A percentile compares a stretch with the other conserved stretches of the same genome.
These are phyloP conservation scores for Penicillium nordicum DNA, from an alignment of 2,329 filamentous ascomycete species.

Conservation along the genomic window DNA sequence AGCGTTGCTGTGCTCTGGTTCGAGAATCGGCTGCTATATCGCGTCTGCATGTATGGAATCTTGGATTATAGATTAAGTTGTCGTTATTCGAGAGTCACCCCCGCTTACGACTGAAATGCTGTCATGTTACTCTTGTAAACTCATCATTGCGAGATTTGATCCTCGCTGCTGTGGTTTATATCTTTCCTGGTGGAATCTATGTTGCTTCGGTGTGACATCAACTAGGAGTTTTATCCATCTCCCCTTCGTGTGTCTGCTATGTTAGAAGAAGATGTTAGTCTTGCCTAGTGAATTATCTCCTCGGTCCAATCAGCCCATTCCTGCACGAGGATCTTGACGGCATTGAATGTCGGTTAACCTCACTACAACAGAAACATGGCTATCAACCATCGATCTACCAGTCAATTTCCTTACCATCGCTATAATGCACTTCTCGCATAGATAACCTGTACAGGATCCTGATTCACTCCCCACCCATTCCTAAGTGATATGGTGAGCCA, in stretches of 20 bases:
- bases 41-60: neutral
- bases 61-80: neutral
- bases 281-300: neutral
- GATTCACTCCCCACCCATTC: neutral
- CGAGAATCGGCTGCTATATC: neutral
- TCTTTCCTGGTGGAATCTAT: neutral
- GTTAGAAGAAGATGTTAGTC: neutral
- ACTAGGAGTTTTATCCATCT: neutral
- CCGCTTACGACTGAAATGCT: constrained; percentile 13
- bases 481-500: neutral
- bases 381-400: neutral
- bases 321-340: no score
- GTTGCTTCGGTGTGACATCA: neutral
- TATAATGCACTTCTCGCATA: neutral
- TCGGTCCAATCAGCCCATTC: neutral
- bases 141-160: neutral
- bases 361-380: neutral
- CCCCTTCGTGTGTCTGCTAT: neutral
- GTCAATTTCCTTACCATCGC: neutral
- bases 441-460: neutral
- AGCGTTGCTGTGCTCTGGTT: constrained; percentile 19
- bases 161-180: neutral
- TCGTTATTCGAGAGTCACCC: neutral
- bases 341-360: neutral
- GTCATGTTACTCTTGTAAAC: constrained; percentile 1